Percentiles rank a stretch among this genome's conserved stretches.
Evolutionary conservation across 2,329 filamentous ascomycete genomes (phyloP).

Genomic region (Fusarium nanum): DNA sequence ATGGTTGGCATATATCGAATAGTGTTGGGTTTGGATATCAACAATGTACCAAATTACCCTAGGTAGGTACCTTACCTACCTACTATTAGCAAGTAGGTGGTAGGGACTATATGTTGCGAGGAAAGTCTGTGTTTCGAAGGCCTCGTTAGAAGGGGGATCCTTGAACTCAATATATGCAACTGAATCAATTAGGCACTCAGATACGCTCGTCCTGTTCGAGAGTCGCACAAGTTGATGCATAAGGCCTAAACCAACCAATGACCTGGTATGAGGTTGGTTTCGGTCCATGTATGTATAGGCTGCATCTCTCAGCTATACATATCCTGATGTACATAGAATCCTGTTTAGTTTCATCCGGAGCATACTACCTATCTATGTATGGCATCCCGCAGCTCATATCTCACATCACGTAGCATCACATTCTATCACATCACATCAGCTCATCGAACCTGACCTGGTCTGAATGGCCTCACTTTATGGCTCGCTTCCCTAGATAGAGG

Average conservation of each 20-base stretch:
- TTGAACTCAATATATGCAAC: slow-evolving; percentile 31
- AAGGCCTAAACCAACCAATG: slow-evolving; percentile 29
- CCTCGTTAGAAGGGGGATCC: slow-evolving; percentile 26
- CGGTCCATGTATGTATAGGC: background rate
- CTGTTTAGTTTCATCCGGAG: slow-evolving; percentile 12
- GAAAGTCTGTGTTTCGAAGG: slow-evolving; percentile 42
- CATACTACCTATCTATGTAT: slow-evolving; percentile 6
- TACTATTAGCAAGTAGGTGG: background rate
- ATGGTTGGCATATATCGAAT: slow-evolving; percentile 18
- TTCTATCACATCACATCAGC: slow-evolving; percentile 24
- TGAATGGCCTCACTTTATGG: background rate
- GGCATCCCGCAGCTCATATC: slow-evolving; percentile 19
- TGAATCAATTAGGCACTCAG: slow-evolving; percentile 26
- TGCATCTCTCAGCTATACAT: slow-evolving; percentile 1
- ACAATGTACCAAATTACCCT: background rate
- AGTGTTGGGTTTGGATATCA: slow-evolving; percentile 14
- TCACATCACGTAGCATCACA: slow-evolving; percentile 19
- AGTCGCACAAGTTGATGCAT: slow-evolving; percentile 27
- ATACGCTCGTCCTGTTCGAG: slow-evolving; percentile 12
- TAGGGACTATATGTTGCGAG: slow-evolving; percentile 19
- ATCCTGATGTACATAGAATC: background rate
- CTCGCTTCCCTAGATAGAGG: background rate
- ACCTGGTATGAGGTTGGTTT: slow-evolving; percentile 17
- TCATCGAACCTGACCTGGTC: background rate
- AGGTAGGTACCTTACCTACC: background rate